Base-by-base conservation (phyloP, 305 asterid species). In the Coffea humblotiana region DNA sequence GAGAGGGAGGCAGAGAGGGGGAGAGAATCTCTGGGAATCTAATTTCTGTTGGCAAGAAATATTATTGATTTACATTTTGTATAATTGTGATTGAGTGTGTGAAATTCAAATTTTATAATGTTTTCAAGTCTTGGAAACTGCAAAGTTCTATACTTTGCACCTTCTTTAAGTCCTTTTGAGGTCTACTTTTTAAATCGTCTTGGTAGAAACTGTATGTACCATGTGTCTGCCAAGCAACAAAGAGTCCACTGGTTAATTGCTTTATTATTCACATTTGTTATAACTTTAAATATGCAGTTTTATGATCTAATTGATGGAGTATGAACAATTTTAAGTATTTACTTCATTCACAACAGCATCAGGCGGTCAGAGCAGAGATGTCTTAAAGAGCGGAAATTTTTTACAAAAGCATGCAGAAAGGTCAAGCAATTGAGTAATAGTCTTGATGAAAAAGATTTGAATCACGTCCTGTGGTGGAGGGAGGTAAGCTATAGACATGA, bases 401-500 rank as follows among this genome's bases (percentile, higher is more conserved):
- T 61, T 77, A 83, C 89, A 58, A 88, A 85, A 86, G 80, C 90
- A 63, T 74, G 86, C 49, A 90, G 78, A 79, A 92, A 83, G 77
- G 81, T 75, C 80, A 92, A 87, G 85, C 92, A 88, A 76, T 75
- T 81, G 18, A 89, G 86, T 72, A 70, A 78, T 81, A 80, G 76
- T 56, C 71, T 81, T 18, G 92, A 90, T 63, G 97, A 93, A 76
- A 96, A 87, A 88, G 93, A 94, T 80, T 84, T 88, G 87, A 87
- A 85, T 79, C 94, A 96, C 82, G 80, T 94, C 84, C 80, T 89
- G 72, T 94, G 98, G 99, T 96, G 99, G 99, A 94, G 92, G 83
- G 98, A 96, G 99, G 99, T 92, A 76, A 78, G 83, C 83, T 82
- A 77, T 77, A 77, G 81, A 80, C 68, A 45, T 66, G 77, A 21